Base-by-base conservation (phyloP, 768 basidiomycete genomes). In the Amyloporia xantha region DNA sequence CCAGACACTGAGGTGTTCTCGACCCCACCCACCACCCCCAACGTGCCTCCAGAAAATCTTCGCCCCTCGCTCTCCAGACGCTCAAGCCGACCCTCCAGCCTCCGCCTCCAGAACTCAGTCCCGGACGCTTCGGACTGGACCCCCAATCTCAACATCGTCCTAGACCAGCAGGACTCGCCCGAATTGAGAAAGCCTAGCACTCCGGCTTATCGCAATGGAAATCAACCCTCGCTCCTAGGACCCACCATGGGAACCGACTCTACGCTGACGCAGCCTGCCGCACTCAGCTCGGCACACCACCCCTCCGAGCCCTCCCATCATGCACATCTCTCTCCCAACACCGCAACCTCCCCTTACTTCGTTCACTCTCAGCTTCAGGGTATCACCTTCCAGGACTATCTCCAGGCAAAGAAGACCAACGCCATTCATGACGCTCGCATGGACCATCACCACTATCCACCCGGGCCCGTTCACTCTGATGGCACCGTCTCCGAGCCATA, bases 351-450 rank as follows among this genome's bases (percentile, higher is more conserved):
- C 0, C 93, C 93, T 9, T 96, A 91, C 62, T 95, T 93, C 66
- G 83, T 97, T 30, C 93, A 97, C 70, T 92, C 89, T 0, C 81
- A 89, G 56, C 84, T 97, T 41, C 88, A 95, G 65, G 83, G 85
- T 59, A 83, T 81, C 3, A 84, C 87, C 7, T 72, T 92, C 38
- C 77, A 80, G 30, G 87, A 89, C 52, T 91, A 86, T 82, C 66
- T 91, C 55, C 55, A 52, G 56, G 58, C 39, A 9, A 55, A 54
- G 27, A 52, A 61, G 20, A 23, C 39, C 39, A 49, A 56, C 25
- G 44, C 38, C 25, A 50, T 44, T 43, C 70, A 75, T 48, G 70
- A 81, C 28, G 76, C 75, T 11, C 72, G 80, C 52, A 70, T 78
- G 36, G 76, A 67, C 54, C 74, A 75, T 21, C 70, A 78, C 12